Evolutionary conservation across 805 yeast species (phyloP), one percentile per base, ranked within the genome.

Genomic region (Candida koratica): DNA sequence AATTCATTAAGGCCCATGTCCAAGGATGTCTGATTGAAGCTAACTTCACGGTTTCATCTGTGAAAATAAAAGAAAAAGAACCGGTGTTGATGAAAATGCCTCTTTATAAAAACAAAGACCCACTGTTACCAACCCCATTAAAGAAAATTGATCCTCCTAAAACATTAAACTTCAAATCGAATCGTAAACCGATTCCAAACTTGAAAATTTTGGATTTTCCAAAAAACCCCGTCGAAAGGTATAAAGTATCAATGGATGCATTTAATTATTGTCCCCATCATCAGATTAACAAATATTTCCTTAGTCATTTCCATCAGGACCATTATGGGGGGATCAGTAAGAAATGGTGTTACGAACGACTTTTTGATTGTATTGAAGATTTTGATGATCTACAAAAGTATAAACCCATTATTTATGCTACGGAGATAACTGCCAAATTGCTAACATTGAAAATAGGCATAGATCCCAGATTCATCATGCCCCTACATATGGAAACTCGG

Each of bases 251-350:
- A 2, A 85, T 83, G 17, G 93, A 83, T 59, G 88, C 88, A 0
- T 76, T 83, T 57, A 61, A 70, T 50, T 76, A 58, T 45, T 62
- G 67, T 6, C 66, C 72, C 0, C 66, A 73, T 42, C 62, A 61
- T 0, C 53, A 58, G 1, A 72, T 82, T 5, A 42, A 56, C 2
- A 65, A 68, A 28, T 84, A 83, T 56, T 75, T 82, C 43, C 58
- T 84, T 17, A 73, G 87, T 0, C 98, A 93, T 61, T 90, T 84
- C 62, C 98, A 93, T 56, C 67, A 95, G 0, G 98, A 93, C 55
- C 98, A 93, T 55, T 93, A 93, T 52, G 87, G 86, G 4, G 97
- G 98, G 0, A 59, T 93, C 11, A 61, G 79, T 3, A 84, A 83
- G 48, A 66, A 70, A 15, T 93, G 97, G 97, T 58, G 70, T 30